These are phyloP conservation scores for Detonula confervacea DNA, from an alignment of 352 stramenopile genomes.

Conservation along the genomic window DNA sequence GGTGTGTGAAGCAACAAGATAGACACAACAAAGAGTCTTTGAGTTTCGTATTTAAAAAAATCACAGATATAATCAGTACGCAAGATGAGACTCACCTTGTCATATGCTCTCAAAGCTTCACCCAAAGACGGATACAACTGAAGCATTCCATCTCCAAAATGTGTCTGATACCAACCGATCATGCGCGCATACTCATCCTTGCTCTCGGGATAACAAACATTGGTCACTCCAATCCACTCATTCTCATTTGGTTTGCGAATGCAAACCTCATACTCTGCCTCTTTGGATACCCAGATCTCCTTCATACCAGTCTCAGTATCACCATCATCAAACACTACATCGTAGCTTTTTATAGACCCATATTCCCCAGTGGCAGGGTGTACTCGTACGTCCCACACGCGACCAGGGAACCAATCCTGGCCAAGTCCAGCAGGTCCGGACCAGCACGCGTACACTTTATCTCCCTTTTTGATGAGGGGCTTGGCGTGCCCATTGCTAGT, in stretches of 20 bases:
- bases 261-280: conserved; percentile 29
- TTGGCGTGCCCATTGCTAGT: neutral
- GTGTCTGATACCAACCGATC: conserved; percentile 33
- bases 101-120: conserved; percentile 25
- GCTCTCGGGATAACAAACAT: conserved; percentile 13
- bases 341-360: conserved; percentile 6
- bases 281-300: conserved; percentile 31
- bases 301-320: conserved; percentile 19
- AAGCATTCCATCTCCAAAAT: neutral
- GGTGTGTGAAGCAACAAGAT: neutral
- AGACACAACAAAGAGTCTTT: neutral
- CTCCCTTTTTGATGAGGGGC: conserved; percentile 15
- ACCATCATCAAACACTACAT: conserved; percentile 36
- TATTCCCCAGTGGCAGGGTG: conserved; percentile 4
- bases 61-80: neutral
- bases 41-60: neutral
- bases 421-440: neutral
- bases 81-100: neutral
- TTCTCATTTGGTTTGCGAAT: conserved; percentile 22
- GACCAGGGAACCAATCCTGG: conserved; percentile 26
- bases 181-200: conserved; percentile 20
- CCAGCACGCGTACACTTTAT: conserved; percentile 32
- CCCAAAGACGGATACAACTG: conserved; percentile 25
- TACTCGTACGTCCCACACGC: conserved; percentile 21
- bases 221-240: conserved; percentile 33